phyloP scores from a whole-genome alignment of 2,329 filamentous ascomycete species.

The Epichloe sibirici region DNA sequence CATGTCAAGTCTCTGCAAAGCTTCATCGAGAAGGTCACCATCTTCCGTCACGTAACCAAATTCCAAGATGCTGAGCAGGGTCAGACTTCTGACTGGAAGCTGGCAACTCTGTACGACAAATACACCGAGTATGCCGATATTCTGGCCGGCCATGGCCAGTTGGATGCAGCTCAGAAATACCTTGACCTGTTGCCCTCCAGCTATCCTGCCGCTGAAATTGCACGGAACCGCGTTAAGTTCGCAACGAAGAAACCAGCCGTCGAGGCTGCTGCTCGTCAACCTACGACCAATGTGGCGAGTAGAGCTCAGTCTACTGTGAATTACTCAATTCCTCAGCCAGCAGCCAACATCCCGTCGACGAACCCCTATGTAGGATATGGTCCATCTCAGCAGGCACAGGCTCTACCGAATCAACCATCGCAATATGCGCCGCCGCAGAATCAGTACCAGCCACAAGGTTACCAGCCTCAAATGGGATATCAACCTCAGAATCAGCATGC shows the following conservation, averaged over 20 bases:
- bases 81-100: conserved; percentile 73
- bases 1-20: conserved; percentile 80
- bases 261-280: conserved; percentile 15
- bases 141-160: conserved; percentile 76
- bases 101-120: conserved; percentile 78
- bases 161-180: conserved; percentile 81
- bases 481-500: conserved; percentile 35
- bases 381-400: conserved; percentile 12
- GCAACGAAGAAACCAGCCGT: conserved; percentile 49
- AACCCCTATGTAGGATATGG: conserved; percentile 17
- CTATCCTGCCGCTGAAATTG: conserved; percentile 79
- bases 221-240: conserved; percentile 71
- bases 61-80: conserved; percentile 70
- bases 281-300: neutral
- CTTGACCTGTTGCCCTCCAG: conserved; percentile 71
- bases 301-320: conserved; percentile 22
- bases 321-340: conserved; percentile 36
- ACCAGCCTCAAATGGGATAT: conserved; percentile 26
- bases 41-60: conserved; percentile 89
- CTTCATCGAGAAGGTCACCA: conserved; percentile 95
- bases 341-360: conserved; percentile 13
- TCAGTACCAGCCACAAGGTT: conserved; percentile 20
- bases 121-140: conserved; percentile 97
- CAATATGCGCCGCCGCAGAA: conserved; percentile 27
- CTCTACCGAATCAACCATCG: conserved; percentile 19